phyloP scores from a whole-genome alignment of 2,329 filamentous ascomycete genomes.

The Trichophyton mentagrophytes region DNA sequence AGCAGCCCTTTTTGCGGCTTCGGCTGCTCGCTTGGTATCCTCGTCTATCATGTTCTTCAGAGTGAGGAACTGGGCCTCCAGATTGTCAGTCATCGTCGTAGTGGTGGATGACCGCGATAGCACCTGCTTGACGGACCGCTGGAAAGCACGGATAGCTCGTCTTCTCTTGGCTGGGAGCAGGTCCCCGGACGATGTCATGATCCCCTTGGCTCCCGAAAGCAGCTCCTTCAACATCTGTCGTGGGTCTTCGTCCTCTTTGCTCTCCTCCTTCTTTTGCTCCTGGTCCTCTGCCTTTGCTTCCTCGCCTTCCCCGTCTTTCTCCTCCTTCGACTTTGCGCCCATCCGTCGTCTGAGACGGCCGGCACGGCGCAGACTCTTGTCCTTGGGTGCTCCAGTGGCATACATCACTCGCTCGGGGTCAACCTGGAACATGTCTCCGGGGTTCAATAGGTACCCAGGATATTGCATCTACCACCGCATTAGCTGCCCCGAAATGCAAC shows the following conservation, averaged over 20 bases:
- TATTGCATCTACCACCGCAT: conserved; percentile 58
- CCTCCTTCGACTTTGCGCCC: conserved; percentile 7
- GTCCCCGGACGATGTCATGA: conserved; percentile 42
- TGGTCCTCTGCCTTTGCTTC: conserved; percentile 15
- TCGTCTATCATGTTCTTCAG: conserved; percentile 28
- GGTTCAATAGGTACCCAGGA: conserved; percentile 87
- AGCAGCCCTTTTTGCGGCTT: neutral
- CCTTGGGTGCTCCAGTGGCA: conserved; percentile 66
- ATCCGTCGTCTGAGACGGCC: conserved; percentile 19
- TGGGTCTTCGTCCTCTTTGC: conserved; percentile 19
- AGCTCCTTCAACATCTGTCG: conserved; percentile 42
- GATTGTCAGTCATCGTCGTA: conserved; percentile 33
- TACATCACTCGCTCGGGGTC: conserved; percentile 77
- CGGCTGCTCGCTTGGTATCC: neutral
- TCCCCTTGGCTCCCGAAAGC: conserved; percentile 45
- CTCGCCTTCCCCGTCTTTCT: conserved; percentile 16
- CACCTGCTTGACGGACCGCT: conserved; percentile 50
- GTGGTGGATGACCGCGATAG: conserved; percentile 39
- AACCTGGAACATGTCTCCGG: conserved; percentile 96
- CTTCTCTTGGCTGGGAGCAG: conserved; percentile 57
- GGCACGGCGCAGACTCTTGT: conserved; percentile 30
- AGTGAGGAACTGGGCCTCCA: conserved; percentile 44
- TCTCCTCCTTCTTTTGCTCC: conserved; percentile 18
- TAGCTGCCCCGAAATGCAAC: too few relatives aligned
- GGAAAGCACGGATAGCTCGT: conserved; percentile 60